phyloP scores from a whole-genome alignment of 306 rosid genomes.

The Quillaja saponaria region DNA sequence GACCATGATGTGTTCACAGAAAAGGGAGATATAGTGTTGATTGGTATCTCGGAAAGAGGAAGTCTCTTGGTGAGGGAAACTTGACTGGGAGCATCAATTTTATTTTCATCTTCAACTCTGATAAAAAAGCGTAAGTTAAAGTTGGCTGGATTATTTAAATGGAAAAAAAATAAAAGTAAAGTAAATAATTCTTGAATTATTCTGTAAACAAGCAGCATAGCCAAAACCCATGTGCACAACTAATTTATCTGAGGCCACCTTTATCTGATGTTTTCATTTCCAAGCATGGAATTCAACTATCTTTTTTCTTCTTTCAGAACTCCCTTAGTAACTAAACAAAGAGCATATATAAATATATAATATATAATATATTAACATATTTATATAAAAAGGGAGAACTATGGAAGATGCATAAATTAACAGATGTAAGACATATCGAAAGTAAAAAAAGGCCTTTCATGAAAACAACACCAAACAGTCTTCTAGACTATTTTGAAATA shows the following conservation, averaged over 20 bases:
- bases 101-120: conserved; percentile 40
- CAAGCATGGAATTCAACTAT: neutral
- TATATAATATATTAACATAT: too few species aligned
- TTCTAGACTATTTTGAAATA: neutral
- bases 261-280: conserved; percentile 10
- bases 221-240: neutral
- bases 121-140: too few species aligned
- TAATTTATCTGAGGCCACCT: neutral
- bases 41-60: conserved; percentile 56
- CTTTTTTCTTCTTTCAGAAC: neutral
- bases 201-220: neutral
- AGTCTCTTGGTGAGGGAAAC: conserved; percentile 41
- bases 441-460: neutral
- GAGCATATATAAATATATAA: neutral
- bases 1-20: too few species aligned
- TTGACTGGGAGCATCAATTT: conserved; percentile 25
- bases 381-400: too few species aligned
- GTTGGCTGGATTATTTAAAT: too few species aligned
- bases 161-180: neutral
- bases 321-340: conserved; percentile 7
- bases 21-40: conserved; percentile 34
- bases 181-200: neutral
- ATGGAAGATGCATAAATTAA: too few species aligned
- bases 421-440: neutral
- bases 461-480: neutral